A percentile compares a stretch with the other conserved stretches of the same genome.
phyloP scores from a whole-genome alignment of 345 rosid genomes.

The Rubroshorea leprosula region DNA sequence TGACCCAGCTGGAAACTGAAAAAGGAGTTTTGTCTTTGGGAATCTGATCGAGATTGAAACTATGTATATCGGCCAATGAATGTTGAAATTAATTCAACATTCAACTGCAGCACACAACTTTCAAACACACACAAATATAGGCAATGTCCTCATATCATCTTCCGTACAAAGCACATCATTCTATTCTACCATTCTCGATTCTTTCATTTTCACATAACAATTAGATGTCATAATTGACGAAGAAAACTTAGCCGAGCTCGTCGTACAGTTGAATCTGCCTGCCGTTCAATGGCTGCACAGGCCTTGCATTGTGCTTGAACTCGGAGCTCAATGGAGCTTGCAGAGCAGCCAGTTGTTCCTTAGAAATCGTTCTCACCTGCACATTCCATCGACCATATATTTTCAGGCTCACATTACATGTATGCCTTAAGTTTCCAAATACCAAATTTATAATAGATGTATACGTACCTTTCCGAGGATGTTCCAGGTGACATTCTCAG shows the following conservation, averaged over 20 bases:
- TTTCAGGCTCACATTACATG: not conserved
- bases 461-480: slow-evolving; percentile 47
- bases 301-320: slow-evolving; percentile 49
- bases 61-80: too few species aligned
- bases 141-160: not conserved
- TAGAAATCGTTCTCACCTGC: slow-evolving; percentile 57
- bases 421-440: too few species aligned
- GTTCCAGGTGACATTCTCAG: slow-evolving; percentile 55
- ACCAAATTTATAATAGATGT: too few species aligned
- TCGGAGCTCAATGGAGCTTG: slow-evolving; percentile 36
- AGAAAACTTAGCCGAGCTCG: slow-evolving; percentile 1
- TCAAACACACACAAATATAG: too few species aligned
- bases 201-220: not conserved
- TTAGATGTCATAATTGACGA: not conserved
- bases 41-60: slow-evolving; percentile 7
- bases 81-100: not conserved
- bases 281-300: slow-evolving; percentile 53
- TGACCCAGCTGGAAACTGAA: too few species aligned
- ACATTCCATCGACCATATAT: slow-evolving; percentile 7
- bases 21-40: too few species aligned
- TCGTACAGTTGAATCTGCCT: slow-evolving; percentile 35
- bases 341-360: slow-evolving; percentile 50
- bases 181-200: too few species aligned
- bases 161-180: too few species aligned
- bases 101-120: not conserved